Evolutionary conservation across 169 alveolate species (phyloP).

Genomic region (Plasmodium gaboni): DNA sequence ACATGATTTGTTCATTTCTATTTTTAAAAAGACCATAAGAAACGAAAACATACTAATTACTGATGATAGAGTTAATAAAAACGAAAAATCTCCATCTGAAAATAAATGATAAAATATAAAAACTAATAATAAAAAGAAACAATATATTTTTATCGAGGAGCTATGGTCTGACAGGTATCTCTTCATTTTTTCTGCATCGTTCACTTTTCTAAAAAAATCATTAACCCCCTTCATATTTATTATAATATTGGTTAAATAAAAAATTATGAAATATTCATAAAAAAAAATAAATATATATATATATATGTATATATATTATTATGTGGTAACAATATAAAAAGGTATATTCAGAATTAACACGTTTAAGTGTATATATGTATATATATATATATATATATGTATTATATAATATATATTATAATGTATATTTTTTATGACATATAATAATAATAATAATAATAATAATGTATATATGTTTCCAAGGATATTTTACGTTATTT

Average conservation of each 20-base stretch:
- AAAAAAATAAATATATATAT: background rate
- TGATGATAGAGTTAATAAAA: slow-evolving; percentile 92
- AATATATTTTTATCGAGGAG: slow-evolving; percentile 70
- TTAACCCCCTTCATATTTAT: slow-evolving; percentile 70
- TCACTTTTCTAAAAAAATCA: slow-evolving; percentile 60
- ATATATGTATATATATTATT: background rate
- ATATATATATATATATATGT: no score
- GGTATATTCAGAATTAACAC: no score
- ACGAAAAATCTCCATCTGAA: slow-evolving; percentile 95
- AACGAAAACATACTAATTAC: slow-evolving; percentile 91
- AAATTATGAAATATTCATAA: background rate
- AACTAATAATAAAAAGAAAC: slow-evolving; percentile 35
- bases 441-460: no score
- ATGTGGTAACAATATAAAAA: background rate
- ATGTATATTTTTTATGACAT: no score
- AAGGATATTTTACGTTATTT: no score
- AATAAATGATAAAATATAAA: slow-evolving; percentile 76
- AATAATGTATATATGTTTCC: no score
- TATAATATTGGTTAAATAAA: no score
- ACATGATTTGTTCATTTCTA: slow-evolving; percentile 88
- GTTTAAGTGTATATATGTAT: no score
- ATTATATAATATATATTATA: no score
- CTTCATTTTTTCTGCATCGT: slow-evolving; percentile 68
- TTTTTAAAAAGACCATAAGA: slow-evolving; percentile 90
- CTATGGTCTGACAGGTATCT: slow-evolving; percentile 71